phyloP scores from a whole-genome alignment of 2,329 filamentous ascomycete genomes.

The Tympanopsis confertula region DNA sequence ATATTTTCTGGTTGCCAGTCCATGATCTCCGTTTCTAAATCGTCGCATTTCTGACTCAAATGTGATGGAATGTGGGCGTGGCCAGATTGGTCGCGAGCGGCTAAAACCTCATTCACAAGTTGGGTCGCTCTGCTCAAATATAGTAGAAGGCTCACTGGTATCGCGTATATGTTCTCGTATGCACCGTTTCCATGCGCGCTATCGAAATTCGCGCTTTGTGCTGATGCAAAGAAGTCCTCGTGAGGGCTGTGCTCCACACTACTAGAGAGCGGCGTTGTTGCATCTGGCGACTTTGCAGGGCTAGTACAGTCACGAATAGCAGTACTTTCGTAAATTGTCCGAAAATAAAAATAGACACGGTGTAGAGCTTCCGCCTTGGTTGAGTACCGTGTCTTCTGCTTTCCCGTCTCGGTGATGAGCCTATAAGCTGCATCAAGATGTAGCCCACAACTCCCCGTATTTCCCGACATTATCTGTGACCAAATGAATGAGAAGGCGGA shows the following conservation, averaged over 20 bases:
- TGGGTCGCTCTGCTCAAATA: constrained; percentile 4
- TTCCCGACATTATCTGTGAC: constrained; percentile 12
- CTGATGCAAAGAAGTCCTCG: background rate
- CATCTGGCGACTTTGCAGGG: too few relatives aligned
- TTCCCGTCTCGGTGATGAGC: constrained; percentile 8
- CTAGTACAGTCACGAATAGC: too few relatives aligned
- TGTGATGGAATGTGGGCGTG: background rate
- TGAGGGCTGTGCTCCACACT: background rate
- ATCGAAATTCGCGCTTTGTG: background rate
- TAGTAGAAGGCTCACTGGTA: constrained; percentile 6
- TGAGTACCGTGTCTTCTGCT: constrained; percentile 6
- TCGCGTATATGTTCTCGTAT: constrained; percentile 8
- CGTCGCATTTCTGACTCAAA: constrained; percentile 3
- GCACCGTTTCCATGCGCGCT: constrained; percentile 2
- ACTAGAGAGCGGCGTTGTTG: background rate
- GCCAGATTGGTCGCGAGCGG: background rate
- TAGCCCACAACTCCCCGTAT: constrained; percentile 10
- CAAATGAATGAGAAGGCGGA: background rate
- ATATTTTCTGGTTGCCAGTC: constrained; percentile 4
- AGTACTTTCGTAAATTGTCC: constrained; percentile 12
- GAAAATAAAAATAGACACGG: constrained; percentile 12
- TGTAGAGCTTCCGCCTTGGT: constrained; percentile 6
- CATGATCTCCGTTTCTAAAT: constrained; percentile 4
- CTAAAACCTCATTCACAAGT: constrained; percentile 2
- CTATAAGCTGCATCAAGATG: constrained; percentile 10